phyloP scores from a whole-genome alignment of 176 grass and related monocot genomes.

The Rhynchospora breviuscula region DNA sequence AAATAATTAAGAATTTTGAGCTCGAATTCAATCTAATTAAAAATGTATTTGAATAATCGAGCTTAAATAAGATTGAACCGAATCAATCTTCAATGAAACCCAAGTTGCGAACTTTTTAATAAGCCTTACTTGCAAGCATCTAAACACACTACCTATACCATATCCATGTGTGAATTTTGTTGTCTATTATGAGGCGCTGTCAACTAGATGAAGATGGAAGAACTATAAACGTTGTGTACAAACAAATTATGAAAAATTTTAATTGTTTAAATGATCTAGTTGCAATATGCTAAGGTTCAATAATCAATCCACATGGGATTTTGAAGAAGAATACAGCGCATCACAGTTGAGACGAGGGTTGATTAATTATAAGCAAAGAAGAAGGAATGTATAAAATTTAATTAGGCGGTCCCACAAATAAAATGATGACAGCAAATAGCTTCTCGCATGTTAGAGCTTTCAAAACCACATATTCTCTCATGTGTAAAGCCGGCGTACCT shows the following conservation, averaged over 20 bases:
- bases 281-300: background rate
- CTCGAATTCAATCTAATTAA: too few species aligned
- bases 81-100: too few species aligned
- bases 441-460: conserved; percentile 12
- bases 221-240: background rate
- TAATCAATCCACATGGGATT: conserved; percentile 11
- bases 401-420: conserved; percentile 1
- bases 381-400: background rate
- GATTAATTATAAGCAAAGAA: background rate
- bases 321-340: conserved; percentile 6
- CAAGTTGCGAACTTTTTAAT: too few species aligned
- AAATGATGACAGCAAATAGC: conserved; percentile 17
- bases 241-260: background rate
- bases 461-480: background rate
- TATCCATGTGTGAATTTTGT: background rate
- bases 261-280: background rate
- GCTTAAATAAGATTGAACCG: too few species aligned
- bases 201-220: background rate
- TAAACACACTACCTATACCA: background rate
- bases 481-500: conserved; percentile 17
- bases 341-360: background rate
- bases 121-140: background rate
- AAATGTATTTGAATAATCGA: too few species aligned
- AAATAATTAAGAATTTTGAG: too few species aligned
- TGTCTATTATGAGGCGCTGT: background rate